Percentiles rank a stretch among this genome's conserved stretches.
Evolutionary conservation across 179 eudicot genomes (phyloP).

Genomic region (Beta lomatogona): DNA sequence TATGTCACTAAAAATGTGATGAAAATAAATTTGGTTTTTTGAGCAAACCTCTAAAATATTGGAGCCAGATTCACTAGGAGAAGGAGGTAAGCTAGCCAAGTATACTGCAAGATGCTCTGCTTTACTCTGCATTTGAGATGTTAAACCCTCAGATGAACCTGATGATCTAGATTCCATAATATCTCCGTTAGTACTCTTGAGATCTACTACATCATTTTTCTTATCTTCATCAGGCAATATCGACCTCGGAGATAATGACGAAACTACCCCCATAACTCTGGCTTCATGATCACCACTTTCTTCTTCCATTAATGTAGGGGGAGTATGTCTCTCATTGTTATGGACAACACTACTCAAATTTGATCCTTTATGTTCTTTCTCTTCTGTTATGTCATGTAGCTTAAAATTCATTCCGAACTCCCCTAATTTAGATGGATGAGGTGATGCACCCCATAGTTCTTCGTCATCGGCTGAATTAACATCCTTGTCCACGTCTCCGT

Average conservation of each 20-base stretch:
- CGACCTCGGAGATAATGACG: constrained; percentile 25
- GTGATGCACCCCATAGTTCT: constrained; percentile 47
- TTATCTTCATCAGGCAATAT: constrained; percentile 18
- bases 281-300: constrained; percentile 5
- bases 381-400: constrained; percentile 27
- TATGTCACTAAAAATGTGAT: neutral
- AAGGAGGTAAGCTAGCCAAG: constrained; percentile 32
- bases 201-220: constrained; percentile 19
- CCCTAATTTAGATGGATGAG: constrained; percentile 41
- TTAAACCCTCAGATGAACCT: constrained; percentile 34
- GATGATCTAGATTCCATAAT: constrained; percentile 32
- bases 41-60: constrained; percentile 21
- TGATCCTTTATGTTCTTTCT: constrained; percentile 17
- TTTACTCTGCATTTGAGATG: constrained; percentile 30
- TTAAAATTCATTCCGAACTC: constrained; percentile 41
- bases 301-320: constrained; percentile 21
- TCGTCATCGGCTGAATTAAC: constrained; percentile 49
- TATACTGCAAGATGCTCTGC: constrained; percentile 26
- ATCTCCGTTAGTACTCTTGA: constrained; percentile 27
- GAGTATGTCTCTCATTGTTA: constrained; percentile 6
- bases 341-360: constrained; percentile 18
- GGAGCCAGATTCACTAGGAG: constrained; percentile 27
- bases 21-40: neutral
- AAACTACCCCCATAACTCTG: constrained; percentile 14
- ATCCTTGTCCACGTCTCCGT: constrained; percentile 48